Conservation (phyloP, 1,284 basidiomycete species). For the Naganishia liquefaciens region DNA sequence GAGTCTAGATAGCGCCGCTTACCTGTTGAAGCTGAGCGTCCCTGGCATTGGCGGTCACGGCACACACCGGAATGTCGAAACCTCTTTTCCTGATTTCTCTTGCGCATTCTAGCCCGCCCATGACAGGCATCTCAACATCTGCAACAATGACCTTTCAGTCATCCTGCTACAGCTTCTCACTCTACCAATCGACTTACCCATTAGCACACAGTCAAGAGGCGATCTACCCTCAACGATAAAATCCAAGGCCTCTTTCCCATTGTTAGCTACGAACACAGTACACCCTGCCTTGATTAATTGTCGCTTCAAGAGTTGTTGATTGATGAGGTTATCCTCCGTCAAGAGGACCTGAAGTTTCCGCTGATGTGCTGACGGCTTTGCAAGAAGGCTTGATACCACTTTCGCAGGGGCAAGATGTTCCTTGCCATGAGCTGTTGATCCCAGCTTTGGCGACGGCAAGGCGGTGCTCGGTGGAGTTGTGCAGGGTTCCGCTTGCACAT, state of each 20-base stretch:
- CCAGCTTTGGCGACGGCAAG: no score
- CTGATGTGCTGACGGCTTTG: neutral
- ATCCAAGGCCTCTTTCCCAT: conserved; percentile 39
- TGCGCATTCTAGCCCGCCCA: conserved; percentile 36
- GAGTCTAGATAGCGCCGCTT: neutral
- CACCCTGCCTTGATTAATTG: conserved; percentile 38
- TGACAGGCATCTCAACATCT: conserved; percentile 39
- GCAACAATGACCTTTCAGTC: neutral
- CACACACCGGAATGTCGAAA: conserved; percentile 34
- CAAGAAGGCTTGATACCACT: neutral
- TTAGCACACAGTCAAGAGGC: conserved; percentile 33
- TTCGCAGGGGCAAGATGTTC: neutral
- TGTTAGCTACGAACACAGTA: conserved; percentile 35
- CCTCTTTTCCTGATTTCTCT: conserved; percentile 31
- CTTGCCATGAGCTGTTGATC: neutral
- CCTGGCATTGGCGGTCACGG: conserved; percentile 37
- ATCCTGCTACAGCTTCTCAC: neutral
- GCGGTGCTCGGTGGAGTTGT: conserved; percentile 1
- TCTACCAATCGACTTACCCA: conserved; percentile 32
- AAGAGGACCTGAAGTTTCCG: conserved; percentile 32
- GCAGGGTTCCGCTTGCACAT: conserved; percentile 27
- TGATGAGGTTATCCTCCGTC: conserved; percentile 40
- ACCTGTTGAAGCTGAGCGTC: conserved; percentile 34
- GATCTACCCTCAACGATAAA: conserved; percentile 32
- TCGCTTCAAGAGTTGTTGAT: conserved; percentile 37